Percentiles rank a stretch among this genome's conserved stretches.
These are phyloP conservation scores for Neurospora sp. DNA, from an alignment of 495 filamentous ascomycete genomes.

Conservation along the genomic window DNA sequence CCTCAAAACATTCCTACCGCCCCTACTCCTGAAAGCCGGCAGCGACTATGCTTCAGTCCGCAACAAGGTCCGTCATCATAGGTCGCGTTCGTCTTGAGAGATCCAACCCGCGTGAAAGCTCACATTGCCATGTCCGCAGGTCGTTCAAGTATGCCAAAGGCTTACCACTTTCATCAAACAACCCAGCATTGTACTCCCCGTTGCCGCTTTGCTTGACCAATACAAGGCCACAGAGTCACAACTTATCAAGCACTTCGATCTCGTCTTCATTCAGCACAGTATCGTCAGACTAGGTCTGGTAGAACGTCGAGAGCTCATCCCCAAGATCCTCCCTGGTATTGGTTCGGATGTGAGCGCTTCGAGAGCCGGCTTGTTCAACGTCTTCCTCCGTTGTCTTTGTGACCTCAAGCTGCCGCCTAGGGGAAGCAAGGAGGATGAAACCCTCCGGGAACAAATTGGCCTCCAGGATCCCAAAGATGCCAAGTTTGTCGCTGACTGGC, in stretches of 20 bases:
- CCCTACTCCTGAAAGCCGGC: constrained; percentile 72
- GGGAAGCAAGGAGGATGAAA: constrained; percentile 66
- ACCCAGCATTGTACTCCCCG: constrained; percentile 64
- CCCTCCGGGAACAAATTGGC: constrained; percentile 53
- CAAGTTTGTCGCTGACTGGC: constrained; percentile 62
- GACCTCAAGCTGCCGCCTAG: constrained; percentile 62
- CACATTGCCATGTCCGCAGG: constrained; percentile 23
- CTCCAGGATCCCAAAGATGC: constrained; percentile 59
- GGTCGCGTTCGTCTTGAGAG: background rate
- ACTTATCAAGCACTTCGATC: constrained; percentile 78
- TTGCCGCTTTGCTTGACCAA: constrained; percentile 72
- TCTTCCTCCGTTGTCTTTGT: constrained; percentile 65
- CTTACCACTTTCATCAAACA: constrained; percentile 40
- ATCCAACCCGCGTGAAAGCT: background rate
- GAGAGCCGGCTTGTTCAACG: constrained; percentile 74
- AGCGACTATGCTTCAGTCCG: constrained; percentile 74
- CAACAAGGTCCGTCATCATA: constrained; percentile 52
- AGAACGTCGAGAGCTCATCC: constrained; percentile 49
- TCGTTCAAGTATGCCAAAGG: constrained; percentile 59
- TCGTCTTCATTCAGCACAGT: constrained; percentile 82
- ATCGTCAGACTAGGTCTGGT: constrained; percentile 53
- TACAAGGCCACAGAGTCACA: constrained; percentile 68
- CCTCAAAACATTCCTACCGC: constrained; percentile 68
- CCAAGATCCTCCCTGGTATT: constrained; percentile 63
- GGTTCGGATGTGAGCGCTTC: constrained; percentile 51